Evolutionary conservation across 345 rosid species (phyloP).

Genomic region (Pugionium cornutum): DNA sequence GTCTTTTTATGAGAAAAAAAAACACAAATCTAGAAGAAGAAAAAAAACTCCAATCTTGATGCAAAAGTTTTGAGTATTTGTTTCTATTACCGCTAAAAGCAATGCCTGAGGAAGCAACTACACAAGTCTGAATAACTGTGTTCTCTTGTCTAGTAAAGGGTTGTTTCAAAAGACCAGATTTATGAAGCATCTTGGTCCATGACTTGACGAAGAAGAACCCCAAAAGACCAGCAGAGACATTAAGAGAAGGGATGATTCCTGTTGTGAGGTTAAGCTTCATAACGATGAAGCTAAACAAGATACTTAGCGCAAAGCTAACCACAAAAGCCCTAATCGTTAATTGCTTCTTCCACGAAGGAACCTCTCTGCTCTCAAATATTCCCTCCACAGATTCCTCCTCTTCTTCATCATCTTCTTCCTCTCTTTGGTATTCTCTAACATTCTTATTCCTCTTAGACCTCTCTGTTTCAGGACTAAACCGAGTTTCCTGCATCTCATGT

Average conservation of each 20-base stretch:
- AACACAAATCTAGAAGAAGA: neutral
- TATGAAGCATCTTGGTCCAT: slow-evolving; percentile 58
- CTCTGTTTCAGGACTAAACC: slow-evolving; percentile 26
- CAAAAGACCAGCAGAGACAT: slow-evolving; percentile 59
- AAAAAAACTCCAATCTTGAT: slow-evolving; percentile 15
- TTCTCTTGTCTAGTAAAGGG: slow-evolving; percentile 69
- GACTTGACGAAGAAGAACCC: slow-evolving; percentile 39
- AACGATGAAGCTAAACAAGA: too few species aligned
- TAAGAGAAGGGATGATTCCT: slow-evolving; percentile 74
- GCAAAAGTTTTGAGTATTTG: neutral
- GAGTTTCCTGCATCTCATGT: neutral
- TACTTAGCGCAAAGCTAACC: slow-evolving; percentile 49
- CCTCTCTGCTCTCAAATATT: slow-evolving; percentile 47
- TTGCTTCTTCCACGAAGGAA: slow-evolving; percentile 63
- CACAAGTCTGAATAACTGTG: too few species aligned
- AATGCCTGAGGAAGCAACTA: too few species aligned
- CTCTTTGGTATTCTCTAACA: slow-evolving; percentile 26
- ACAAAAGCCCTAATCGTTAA: slow-evolving; percentile 61
- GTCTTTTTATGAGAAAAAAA: slow-evolving; percentile 20
- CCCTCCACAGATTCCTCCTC: slow-evolving; percentile 47
- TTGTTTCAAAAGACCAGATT: slow-evolving; percentile 57
- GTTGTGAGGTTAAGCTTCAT: slow-evolving; percentile 53
- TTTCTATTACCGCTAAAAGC: slow-evolving; percentile 65
- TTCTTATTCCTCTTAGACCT: slow-evolving; percentile 17
- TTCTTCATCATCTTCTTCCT: slow-evolving; percentile 12